Percentiles rank a stretch among this genome's conserved stretches.
Conservation (phyloP, 768 basidiomycete species). For the Mycena kentingensis region DNA sequence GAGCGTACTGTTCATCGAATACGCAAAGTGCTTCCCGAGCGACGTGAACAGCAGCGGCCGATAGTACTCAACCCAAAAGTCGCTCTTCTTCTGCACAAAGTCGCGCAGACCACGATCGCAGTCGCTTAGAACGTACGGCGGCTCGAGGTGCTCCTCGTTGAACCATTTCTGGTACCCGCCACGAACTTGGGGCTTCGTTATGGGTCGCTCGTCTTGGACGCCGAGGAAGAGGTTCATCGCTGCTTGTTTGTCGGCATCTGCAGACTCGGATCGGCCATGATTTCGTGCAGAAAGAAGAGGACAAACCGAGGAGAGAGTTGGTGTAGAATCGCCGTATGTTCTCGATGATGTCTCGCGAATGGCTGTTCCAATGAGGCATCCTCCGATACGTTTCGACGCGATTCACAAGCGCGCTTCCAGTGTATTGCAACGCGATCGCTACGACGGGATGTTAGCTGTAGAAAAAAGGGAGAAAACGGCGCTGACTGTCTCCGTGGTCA, state of each 20-base stretch:
- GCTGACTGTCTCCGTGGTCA: conserved; percentile 92
- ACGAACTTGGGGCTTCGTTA: conserved; percentile 51
- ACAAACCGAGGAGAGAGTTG: conserved; percentile 82
- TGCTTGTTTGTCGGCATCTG: conserved; percentile 95
- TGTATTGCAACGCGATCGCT: conserved; percentile 96
- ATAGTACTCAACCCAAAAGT: conserved; percentile 91
- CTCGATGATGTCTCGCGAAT: conserved; percentile 94
- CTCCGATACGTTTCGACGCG: conserved; percentile 94
- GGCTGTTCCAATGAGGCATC: conserved; percentile 97
- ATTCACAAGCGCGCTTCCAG: conserved; percentile 94
- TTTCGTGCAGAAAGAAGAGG: not conserved
- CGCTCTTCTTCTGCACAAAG: conserved; percentile 61
- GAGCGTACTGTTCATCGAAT: conserved; percentile 87
- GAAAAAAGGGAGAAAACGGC: not conserved
- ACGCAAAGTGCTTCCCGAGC: conserved; percentile 86
- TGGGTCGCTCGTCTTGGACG: conserved; percentile 58
- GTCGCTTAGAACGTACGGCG: conserved; percentile 65
- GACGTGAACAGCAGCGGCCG: conserved; percentile 82
- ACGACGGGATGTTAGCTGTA: not conserved
- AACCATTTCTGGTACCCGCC: conserved; percentile 88
- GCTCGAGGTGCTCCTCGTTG: conserved; percentile 65
- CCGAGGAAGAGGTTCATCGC: conserved; percentile 98
- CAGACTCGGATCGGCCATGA: conserved; percentile 5
- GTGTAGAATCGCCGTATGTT: conserved; percentile 94
- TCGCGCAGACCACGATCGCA: conserved; percentile 62